Evolutionary conservation across 2,329 filamentous ascomycete species (phyloP), one percentile per base, ranked within the genome.

Genomic region (Coniella vitis): DNA sequence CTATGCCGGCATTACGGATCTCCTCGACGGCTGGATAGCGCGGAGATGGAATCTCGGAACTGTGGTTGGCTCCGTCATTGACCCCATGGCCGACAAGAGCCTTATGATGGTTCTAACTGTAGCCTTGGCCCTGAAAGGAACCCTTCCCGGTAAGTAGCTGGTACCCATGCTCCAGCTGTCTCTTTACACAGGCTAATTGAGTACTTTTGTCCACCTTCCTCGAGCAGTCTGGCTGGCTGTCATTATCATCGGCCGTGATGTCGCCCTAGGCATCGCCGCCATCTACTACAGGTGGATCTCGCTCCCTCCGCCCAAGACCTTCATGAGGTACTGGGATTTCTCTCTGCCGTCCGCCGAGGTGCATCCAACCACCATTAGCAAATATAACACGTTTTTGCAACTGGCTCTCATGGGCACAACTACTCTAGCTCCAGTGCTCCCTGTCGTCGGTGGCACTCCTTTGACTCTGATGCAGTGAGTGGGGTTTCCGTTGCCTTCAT

Each of bases 251-350:
- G 90, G 90, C 22, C 81, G 93, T 38, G 93, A 98, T 60, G 79
- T 87, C 37, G 87, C 84, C 17, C 77, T 98, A 4, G 90, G 79
- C 21, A 75, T 95, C 19, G 82, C 90, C 2, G 93, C 93, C 20
- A 83, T 98, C 57, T 97, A 96, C 71, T 97, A 93, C 67, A 85
- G 93, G 55, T 97, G 89, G 79, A 94, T 96, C 56, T 94, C 88
- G 2, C 76, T 98, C 5, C 93, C 93, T 0, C 84, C 87, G 0
- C 93, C 93, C 2, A 97, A 97, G 69, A 97, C 93, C 0, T 87
- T 96, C 67, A 70, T 78, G 16, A 76, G 93, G 16, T 98, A 97
- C 68, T 98, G 93, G 93, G 93, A 98, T 68, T 97, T 98, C 63
- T 91, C 87, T 3, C 76, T 98, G 13, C 93, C 88, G 2, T 87